Evolutionary conservation across 345 rosid genomes (phyloP), one percentile per base, ranked within the genome.

Genomic region (Chamaenerion angustifolium): DNA sequence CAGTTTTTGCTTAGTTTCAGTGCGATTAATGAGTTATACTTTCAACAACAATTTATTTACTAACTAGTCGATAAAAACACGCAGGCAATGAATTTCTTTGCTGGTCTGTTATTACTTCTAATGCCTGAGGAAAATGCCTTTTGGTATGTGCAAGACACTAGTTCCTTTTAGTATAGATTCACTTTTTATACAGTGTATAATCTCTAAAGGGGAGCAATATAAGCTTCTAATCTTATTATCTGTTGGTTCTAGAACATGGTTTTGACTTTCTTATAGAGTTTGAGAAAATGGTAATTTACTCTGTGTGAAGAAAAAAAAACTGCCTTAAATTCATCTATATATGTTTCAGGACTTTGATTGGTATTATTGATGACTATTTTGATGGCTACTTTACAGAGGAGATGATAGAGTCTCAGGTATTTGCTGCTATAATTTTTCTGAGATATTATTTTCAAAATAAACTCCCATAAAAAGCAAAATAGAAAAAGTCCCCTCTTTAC

Each of bases 81-180:
- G 81, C 87, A 90, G 98, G 98, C 87, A 54, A 92, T 92, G 98
- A 92, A 92, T 68, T 92, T 81, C 74, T 83, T 92, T 71, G 98
- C 96, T 69, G 98, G 98, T 31, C 46, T 86, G 50, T 77, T 92
- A 69, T 83, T 92, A 64, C 93, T 92, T 46, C 58, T 92, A 74
- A 92, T 92, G 96, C 96, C 98, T 8, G 98, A 92, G 69, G 98
- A 92, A 68, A 83, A 92, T 71, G 98, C 98, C 46, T 92, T 92
- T 73, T 92, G 98, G 98, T 92, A 86, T 54, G 76, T 77, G 67
- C 37, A 31, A 31, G 37, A 62, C 55, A 62, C 53, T 45, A 45
- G 49, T 16, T 55, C 48, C 37, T 52, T 55, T 54, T 18, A 31
- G 37, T 31, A 25, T 21, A 19, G n/a, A 42, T 16, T 17, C 42